Evolutionary conservation across 805 yeast genomes (phyloP).

Genomic region (Pichia ethanolica): DNA sequence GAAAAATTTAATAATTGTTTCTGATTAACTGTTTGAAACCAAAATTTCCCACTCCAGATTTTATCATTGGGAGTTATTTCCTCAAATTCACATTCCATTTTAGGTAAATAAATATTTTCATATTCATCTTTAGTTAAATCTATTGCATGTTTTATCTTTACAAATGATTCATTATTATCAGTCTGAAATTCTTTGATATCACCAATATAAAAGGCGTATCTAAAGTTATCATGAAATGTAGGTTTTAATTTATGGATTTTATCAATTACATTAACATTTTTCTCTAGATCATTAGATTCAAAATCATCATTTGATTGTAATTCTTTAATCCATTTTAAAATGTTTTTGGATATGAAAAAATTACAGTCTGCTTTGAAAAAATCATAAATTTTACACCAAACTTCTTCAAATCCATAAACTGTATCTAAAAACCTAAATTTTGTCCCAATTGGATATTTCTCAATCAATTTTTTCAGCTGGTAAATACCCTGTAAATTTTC

Average conservation of each 20-base stretch:
- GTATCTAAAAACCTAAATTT: slow-evolving; percentile 10
- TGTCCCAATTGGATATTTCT: slow-evolving; percentile 13
- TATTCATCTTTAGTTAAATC: slow-evolving; percentile 10
- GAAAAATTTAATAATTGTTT: background rate
- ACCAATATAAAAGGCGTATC: slow-evolving; percentile 1
- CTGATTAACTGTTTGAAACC: background rate
- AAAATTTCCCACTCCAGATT: background rate
- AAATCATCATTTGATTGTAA: background rate
- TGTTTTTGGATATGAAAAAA: background rate
- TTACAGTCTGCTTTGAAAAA: background rate
- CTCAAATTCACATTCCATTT: background rate
- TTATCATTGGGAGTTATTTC: background rate
- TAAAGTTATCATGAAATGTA: background rate
- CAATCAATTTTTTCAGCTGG: slow-evolving; percentile 5
- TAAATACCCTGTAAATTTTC: slow-evolving; percentile 12
- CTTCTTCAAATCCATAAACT: slow-evolving; percentile 16
- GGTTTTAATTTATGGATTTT: background rate
- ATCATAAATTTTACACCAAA: slow-evolving; percentile 12
- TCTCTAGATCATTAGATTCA: slow-evolving; percentile 2
- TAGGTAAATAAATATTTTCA: background rate
- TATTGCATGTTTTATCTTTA: slow-evolving; percentile 10
- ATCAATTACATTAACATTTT: slow-evolving; percentile 4
- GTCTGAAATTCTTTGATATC: background rate
- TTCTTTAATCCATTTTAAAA: background rate
- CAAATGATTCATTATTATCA: background rate